Percentiles rank a stretch among this genome's conserved stretches.
Conservation (phyloP, 2,329 filamentous ascomycete species). For the Pseudonectria buxi region DNA sequence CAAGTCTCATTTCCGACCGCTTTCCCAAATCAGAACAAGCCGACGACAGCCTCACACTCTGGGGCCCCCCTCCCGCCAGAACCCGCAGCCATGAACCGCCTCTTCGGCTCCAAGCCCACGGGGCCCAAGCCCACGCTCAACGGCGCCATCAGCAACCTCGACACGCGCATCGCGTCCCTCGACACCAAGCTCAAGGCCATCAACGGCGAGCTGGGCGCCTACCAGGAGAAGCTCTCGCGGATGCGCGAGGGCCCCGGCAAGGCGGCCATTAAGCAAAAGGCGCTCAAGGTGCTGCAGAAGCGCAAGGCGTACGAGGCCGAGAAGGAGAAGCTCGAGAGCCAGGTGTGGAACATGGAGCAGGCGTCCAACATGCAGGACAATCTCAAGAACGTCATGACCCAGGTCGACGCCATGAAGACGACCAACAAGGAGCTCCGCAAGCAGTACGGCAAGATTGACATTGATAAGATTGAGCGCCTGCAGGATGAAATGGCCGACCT, state of each 20-base stretch:
- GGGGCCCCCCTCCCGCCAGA: too few relatives aligned
- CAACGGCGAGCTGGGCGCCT: constrained; percentile 81
- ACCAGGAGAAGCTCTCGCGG: constrained; percentile 79
- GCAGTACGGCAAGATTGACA: constrained; percentile 95
- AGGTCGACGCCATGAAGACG: constrained; percentile 94
- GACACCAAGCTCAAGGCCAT: constrained; percentile 92
- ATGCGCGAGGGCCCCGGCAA: constrained; percentile 97
- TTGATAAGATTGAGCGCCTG: constrained; percentile 94
- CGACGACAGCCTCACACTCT: too few relatives aligned
- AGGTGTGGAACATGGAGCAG: constrained; percentile 99
- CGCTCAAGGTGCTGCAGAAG: constrained; percentile 86
- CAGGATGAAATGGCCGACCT: constrained; percentile 99
- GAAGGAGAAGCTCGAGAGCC: constrained; percentile 85
- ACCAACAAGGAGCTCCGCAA: constrained; percentile 88
- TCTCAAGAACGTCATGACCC: constrained; percentile 96
- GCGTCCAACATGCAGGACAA: constrained; percentile 98
- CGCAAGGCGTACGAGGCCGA: constrained; percentile 92
- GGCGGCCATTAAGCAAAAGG: constrained; percentile 85
- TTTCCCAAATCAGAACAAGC: too few relatives aligned
- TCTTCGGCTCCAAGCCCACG: constrained; percentile 84
- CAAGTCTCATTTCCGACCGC: too few relatives aligned
- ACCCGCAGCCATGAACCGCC: constrained; percentile 72
- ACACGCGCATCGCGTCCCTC: constrained; percentile 75
- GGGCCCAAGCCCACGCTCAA: constrained; percentile 85
- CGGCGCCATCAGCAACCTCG: constrained; percentile 77